phyloP scores from a whole-genome alignment of 306 rosid genomes.

The Cucurbita pepo region DNA sequence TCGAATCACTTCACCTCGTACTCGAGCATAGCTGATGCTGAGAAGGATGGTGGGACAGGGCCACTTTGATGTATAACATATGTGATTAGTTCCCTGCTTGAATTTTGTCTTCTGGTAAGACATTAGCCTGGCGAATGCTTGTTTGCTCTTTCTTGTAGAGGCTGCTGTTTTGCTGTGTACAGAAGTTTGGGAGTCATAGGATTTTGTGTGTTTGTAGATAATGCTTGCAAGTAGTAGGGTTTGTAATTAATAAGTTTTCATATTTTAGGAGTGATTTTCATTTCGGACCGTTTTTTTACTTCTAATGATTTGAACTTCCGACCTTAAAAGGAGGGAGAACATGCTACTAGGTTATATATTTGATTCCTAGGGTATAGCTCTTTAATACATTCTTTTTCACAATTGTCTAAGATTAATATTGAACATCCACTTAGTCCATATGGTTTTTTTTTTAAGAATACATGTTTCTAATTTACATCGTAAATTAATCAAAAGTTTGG shows the following conservation, averaged over 20 bases:
- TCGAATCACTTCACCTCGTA: constrained; percentile 25
- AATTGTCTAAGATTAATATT: too few relatives aligned
- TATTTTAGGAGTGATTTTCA: background rate
- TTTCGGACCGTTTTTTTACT: background rate
- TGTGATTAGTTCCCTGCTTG: background rate
- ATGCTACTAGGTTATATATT: too few relatives aligned
- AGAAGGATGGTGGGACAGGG: constrained; percentile 28
- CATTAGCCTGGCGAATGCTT: background rate
- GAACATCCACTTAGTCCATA: too few relatives aligned
- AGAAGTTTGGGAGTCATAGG: background rate
- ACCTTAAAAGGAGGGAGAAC: too few relatives aligned
- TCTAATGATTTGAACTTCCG: too few relatives aligned
- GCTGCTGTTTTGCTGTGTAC: background rate
- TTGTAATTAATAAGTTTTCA: background rate
- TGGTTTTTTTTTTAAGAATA: too few relatives aligned
- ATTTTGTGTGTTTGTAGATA: background rate
- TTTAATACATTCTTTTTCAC: too few relatives aligned
- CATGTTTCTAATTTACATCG: too few relatives aligned
- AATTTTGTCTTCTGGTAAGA: background rate
- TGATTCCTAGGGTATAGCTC: too few relatives aligned
- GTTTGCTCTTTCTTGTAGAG: background rate
- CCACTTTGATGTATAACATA: background rate
- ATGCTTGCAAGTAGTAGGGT: background rate
- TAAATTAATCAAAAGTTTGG: too few relatives aligned
- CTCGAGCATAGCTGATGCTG: constrained; percentile 32